A percentile compares a stretch with the other conserved stretches of the same genome.
phyloP scores from a whole-genome alignment of 1,284 basidiomycete genomes.

The Butyriboletus appendiculatus region DNA sequence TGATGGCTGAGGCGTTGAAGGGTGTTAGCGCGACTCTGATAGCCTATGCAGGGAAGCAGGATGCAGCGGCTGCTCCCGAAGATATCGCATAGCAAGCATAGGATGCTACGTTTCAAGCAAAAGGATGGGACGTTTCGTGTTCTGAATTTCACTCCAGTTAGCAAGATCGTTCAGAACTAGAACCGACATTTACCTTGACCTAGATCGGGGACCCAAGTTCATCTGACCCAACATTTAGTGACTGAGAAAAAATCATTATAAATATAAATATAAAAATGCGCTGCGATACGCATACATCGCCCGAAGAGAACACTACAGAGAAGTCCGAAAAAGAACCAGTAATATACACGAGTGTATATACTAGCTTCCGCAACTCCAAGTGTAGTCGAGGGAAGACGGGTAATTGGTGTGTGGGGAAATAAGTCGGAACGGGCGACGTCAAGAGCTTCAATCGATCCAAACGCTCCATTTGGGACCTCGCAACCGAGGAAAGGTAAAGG shows the following conservation, averaged over 20 bases:
- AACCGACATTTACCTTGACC: neutral
- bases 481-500: neutral
- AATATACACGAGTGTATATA: neutral
- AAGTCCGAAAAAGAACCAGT: constrained; percentile 12
- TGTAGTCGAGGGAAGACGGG: neutral
- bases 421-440: neutral
- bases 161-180: neutral
- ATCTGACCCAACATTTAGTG: neutral
- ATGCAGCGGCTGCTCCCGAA: neutral
- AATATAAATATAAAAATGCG: neutral
- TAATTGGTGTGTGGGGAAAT: neutral
- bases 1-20: neutral
- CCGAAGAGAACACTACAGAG: neutral
- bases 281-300: constrained; percentile 3
- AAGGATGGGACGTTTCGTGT: no score
- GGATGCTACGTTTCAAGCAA: no score
- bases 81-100: neutral
- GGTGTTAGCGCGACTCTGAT: neutral
- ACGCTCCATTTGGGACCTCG: neutral
- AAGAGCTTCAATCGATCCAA: neutral
- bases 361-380: constrained; percentile 4
- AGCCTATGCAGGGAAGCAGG: neutral
- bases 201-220: neutral
- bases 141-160: neutral
- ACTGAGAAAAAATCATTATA: neutral